These are phyloP conservation scores for Podaxis sp. DNA, from an alignment of 768 basidiomycete genomes.

Conservation along the genomic window DNA sequence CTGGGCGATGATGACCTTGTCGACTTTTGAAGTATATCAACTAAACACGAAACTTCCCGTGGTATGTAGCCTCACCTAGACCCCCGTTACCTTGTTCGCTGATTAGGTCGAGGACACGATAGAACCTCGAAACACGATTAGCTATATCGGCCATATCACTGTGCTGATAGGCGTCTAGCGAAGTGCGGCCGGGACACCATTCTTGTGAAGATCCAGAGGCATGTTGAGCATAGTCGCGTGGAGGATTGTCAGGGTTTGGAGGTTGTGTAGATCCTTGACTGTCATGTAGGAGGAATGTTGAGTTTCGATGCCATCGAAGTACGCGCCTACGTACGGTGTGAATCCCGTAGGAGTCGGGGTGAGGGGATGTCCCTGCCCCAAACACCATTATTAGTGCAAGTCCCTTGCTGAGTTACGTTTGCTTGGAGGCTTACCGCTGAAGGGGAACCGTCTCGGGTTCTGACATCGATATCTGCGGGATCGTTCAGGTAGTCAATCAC, in stretches of 20 bases:
- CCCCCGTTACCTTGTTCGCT: slow-evolving; percentile 21
- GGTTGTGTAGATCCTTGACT: neutral
- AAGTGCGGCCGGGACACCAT: neutral
- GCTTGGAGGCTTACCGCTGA: neutral
- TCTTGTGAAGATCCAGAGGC: neutral
- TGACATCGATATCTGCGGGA: neutral
- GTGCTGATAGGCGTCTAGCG: neutral
- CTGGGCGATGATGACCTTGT: slow-evolving; percentile 60
- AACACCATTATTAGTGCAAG: neutral
- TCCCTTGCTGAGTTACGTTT: neutral
- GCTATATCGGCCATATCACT: neutral
- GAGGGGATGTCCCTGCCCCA: no score
- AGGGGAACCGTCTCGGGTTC: neutral
- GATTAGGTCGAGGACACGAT: slow-evolving; percentile 16
- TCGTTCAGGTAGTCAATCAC: neutral
- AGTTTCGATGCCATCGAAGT: no score
- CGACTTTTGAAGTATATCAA: slow-evolving; percentile 35
- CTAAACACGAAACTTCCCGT: neutral
- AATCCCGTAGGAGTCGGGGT: no score
- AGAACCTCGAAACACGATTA: neutral
- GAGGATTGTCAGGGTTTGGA: neutral
- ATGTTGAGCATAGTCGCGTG: no score
- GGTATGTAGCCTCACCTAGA: slow-evolving; percentile 33
- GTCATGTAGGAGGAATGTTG: neutral
- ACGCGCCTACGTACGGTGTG: neutral